Evolutionary conservation across 352 stramenopile genomes (phyloP), one percentile per base, ranked within the genome.

Genomic region (Elongisporangium anandrum): DNA sequence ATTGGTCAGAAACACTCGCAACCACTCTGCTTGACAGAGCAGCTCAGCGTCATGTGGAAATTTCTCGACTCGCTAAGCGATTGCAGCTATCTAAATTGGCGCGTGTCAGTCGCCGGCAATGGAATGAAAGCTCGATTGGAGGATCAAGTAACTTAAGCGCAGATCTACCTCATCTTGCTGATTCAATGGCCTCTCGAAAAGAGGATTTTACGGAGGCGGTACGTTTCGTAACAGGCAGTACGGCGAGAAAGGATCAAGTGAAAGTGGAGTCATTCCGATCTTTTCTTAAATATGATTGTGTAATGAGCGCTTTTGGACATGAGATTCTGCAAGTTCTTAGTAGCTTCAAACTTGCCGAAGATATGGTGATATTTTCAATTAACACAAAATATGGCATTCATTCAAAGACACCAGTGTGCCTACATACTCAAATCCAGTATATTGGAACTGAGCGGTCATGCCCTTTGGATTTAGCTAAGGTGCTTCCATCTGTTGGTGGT

Each of bases 1-100:
- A 91, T 60, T 94, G 82, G 77, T 71, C 81, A 0, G 85, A 94
- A 63, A 79, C 80, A 0, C 72, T 88, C 34, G 69, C 84, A 21
- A 87, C 68, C 15, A 69, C 66, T 5, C 72, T 88, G 38, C 60
- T 94, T 23, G 68, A 87, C 59, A 71, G 80, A 21, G 69, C 79
- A 26, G 81, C 77, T 10, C 72, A 85, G 21, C 69, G 80, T 3
- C 75, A 70, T 7, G 79, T 94, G 3, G 79, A 92, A 51, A 73
- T 90, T 2, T 52, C 50, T 2, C 63, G 73, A 38, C 73, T 73
- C 20, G 63, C 81, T 4, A 71, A 82, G 47, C 68, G 79, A 12
- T 60, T 83, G 45, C 66, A 88, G 47, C 67, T 92, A 9, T 3
- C 45, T 13, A 88, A 72, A 19, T 59, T 91, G 8, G 61, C 59